Percentiles rank a stretch among this genome's conserved stretches.
Evolutionary conservation across 2,329 filamentous ascomycete species (phyloP).

Genomic region (Fusarium armeniacum): DNA sequence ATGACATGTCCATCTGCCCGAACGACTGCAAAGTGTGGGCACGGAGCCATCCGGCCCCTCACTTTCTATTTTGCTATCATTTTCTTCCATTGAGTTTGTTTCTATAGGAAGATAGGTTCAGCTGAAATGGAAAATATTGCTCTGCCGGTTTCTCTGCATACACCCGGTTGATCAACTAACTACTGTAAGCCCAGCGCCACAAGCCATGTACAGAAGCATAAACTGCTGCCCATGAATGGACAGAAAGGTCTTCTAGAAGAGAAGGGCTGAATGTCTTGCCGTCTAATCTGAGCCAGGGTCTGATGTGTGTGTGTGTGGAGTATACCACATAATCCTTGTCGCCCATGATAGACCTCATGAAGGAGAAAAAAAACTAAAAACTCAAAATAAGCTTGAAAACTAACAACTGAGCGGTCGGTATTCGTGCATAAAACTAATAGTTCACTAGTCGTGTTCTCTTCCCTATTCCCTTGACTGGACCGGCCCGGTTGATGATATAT

Average conservation of each 20-base stretch:
- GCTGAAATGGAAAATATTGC: slow-evolving; percentile 10
- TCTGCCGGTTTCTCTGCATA: slow-evolving; percentile 14
- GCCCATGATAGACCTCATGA: slow-evolving; percentile 15
- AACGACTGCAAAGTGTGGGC: slow-evolving; percentile 18
- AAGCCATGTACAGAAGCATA: slow-evolving; percentile 21
- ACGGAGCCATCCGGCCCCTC: slow-evolving; percentile 34
- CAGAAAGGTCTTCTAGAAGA: slow-evolving; percentile 34
- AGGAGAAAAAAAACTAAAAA: slow-evolving; percentile 1
- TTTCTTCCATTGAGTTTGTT: slow-evolving; percentile 1
- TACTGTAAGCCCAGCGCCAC: slow-evolving; percentile 34
- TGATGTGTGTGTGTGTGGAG: slow-evolving; percentile 26
- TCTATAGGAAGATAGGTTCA: not conserved
- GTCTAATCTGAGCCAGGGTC: slow-evolving; percentile 12
- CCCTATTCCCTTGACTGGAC: slow-evolving; percentile 30
- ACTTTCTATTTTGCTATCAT: not conserved
- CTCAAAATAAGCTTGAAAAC: slow-evolving; percentile 36
- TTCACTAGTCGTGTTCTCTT: slow-evolving; percentile 19
- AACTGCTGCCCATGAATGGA: slow-evolving; percentile 24
- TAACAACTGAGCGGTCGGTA: slow-evolving; percentile 17
- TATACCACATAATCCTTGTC: slow-evolving; percentile 27
- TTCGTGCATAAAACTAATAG: slow-evolving; percentile 13
- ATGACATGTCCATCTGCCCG: slow-evolving; percentile 6
- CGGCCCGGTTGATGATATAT: slow-evolving; percentile 40
- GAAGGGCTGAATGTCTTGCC: slow-evolving; percentile 12
- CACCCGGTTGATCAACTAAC: slow-evolving; percentile 19